Base-by-base conservation (phyloP, 208 protist species). In the Crithidia bombi region DNA sequence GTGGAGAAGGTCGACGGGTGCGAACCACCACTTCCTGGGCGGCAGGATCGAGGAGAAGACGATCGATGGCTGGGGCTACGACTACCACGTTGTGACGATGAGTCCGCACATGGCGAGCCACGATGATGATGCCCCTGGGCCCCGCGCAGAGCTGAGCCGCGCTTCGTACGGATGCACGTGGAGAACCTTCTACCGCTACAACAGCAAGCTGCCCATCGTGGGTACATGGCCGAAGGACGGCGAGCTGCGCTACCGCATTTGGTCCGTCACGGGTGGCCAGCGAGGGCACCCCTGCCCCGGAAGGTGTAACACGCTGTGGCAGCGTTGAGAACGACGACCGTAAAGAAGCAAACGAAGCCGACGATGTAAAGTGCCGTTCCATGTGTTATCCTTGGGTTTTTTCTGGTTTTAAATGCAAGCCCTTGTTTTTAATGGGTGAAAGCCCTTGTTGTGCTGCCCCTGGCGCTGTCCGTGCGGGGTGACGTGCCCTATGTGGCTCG, bases 41-140 rank as follows among this genome's bases (percentile, higher is more conserved):
- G 88, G 81, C 47, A 79, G 41, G 25, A 56, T 93, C 26, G 75
- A 86, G 69, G 74, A 82, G 58, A 72, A 86, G 69, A 74, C 30
- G 11, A 78, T 93, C 23, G 11, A 78, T 25, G 88, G 85, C 39
- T 93, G 88, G 88, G 85, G 79, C 28, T 89, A 89, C 64, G 11
- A 44, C 66, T 89, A 89, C 73, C 64, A 76, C 58, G 68, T 66
- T 14, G 70, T 81, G 32, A 69, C 35, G 25, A 54, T 86, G 54
- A 43, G 7, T 7, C 10, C 7, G n/a, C 58, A 49, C 43, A 77
- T 47, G n/a, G 76, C 66, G 5, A 65, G 66, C n/a, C 26, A 89
- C 78, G 15, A n/a, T 74, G 28, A 85, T 87, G 82, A 75, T 75
- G 54, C 58, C 74, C 17, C 26, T 65, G 25, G 82, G 82, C n/a